Percentiles rank a stretch among this genome's conserved stretches.
Evolutionary conservation across 2,329 filamentous ascomycete species (phyloP).

Genomic region (Aspergillus proliferans): DNA sequence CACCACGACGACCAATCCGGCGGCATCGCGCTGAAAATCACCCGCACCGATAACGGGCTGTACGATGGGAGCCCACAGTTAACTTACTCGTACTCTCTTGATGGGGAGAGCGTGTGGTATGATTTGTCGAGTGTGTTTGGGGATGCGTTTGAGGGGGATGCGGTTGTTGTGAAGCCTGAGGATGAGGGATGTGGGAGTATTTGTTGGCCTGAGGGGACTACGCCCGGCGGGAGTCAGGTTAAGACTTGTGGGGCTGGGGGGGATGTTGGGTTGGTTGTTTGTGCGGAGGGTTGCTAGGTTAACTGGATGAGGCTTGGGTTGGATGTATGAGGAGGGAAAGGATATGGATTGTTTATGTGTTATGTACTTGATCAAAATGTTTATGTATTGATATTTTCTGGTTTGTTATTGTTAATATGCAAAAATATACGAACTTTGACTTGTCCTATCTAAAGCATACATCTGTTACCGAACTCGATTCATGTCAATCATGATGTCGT

Average conservation of each 20-base stretch:
- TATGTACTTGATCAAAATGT: too few relatives aligned
- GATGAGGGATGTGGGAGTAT: slow-evolving; percentile 17
- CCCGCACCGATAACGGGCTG: slow-evolving; percentile 29
- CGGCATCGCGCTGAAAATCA: slow-evolving; percentile 41
- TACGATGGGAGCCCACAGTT: slow-evolving; percentile 33
- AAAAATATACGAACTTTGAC: too few relatives aligned
- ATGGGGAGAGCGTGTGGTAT: slow-evolving; percentile 33
- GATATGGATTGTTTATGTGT: too few relatives aligned
- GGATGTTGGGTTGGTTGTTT: slow-evolving; percentile 26
- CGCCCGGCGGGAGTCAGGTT: slow-evolving; percentile 26
- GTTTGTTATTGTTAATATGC: too few relatives aligned
- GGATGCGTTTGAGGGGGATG: slow-evolving; percentile 31
- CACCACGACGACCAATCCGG: slow-evolving; percentile 31
- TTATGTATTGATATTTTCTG: too few relatives aligned
- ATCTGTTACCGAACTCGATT: too few relatives aligned
- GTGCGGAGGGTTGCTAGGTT: slow-evolving; percentile 19
- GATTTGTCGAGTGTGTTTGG: slow-evolving; percentile 41
- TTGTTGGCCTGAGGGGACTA: slow-evolving; percentile 27
- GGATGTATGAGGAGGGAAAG: too few relatives aligned
- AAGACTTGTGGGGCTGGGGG: slow-evolving; percentile 20
- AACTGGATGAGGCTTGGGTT: background rate
- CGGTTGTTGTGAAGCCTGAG: slow-evolving; percentile 20
- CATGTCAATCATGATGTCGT: too few relatives aligned
- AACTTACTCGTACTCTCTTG: slow-evolving; percentile 38
- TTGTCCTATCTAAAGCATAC: too few relatives aligned